A percentile compares a stretch with the other conserved stretches of the same genome.
phyloP scores from a whole-genome alignment of 176 grass and related monocot species.

The Echinochloa phyllopogon region DNA sequence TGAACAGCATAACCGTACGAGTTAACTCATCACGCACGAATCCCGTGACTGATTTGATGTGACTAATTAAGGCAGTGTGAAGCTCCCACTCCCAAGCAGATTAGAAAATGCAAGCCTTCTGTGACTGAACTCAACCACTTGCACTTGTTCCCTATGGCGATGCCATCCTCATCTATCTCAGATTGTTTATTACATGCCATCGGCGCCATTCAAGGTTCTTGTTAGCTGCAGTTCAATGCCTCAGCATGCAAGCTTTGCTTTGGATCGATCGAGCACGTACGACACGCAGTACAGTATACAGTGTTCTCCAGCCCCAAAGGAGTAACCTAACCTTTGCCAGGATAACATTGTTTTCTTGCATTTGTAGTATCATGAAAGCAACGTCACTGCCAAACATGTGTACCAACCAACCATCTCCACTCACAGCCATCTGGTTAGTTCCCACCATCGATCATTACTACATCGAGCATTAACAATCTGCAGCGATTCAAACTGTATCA shows the following conservation, averaged over 20 bases:
- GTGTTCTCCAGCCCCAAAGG: slow-evolving; percentile 19
- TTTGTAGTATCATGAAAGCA: neutral
- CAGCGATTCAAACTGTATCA: neutral
- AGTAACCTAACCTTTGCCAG: neutral
- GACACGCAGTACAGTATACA: too few relatives aligned
- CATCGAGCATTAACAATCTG: neutral
- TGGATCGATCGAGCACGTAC: neutral
- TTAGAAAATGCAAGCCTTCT: neutral
- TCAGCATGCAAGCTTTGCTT: neutral
- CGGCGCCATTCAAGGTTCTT: neutral
- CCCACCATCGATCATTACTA: neutral
- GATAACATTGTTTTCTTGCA: slow-evolving; percentile 27
- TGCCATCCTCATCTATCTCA: slow-evolving; percentile 1
- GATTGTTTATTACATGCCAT: slow-evolving; percentile 32
- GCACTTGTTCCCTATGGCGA: neutral
- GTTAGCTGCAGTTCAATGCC: neutral
- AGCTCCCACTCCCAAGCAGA: neutral
- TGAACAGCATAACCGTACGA: neutral
- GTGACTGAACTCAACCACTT: neutral
- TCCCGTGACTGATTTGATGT: slow-evolving; percentile 20
- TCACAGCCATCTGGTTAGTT: slow-evolving; percentile 3
- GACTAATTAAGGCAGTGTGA: neutral
- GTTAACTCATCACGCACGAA: neutral
- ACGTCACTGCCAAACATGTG: neutral
- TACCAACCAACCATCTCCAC: neutral